Base-by-base conservation (phyloP, 176 grass and related monocot species). In the Stipa capillata region DNA sequence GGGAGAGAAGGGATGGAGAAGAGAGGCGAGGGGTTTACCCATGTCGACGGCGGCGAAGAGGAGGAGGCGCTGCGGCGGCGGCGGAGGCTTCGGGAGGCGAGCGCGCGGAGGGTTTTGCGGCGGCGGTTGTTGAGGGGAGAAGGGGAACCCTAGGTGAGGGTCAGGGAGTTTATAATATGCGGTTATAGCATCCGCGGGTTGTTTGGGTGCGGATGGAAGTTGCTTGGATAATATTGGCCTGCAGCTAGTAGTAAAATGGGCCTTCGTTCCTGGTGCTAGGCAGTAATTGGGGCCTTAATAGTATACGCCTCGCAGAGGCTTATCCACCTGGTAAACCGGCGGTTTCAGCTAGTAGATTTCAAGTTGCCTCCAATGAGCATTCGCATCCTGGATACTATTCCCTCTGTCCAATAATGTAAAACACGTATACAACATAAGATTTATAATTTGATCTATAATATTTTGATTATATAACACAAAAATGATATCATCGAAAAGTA, bases 121-220 rank as follows among this genome's bases (percentile, higher is more conserved):
- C 85, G 85, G 89, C 82, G 76, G 54, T 13, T 5, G 65, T 40
- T 24, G 48, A 48, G n/a, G 24, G 37, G 8, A 47, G 60, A 32
- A 36, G 53, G 65, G 16, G 63, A 74, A 84, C 69, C 87, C 87
- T 93, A 87, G 65, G 0, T 1, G 16, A 48, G 7, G 42, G 25
- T 56, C 0, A 5, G 44, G 11, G 11, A 8, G 41, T 65, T 87
- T 87, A 61, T 82, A n/a, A n/a, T n/a, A n/a, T n/a, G n/a, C n/a
- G n/a, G n/a, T n/a, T n/a, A 86, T 39, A 55, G 43, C 27, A 17
- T n/a, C n/a, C n/a, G n/a, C n/a, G 3, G 47, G 14, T 6, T 64
- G 49, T 65, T 41, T 4, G 53, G 45, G 59, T 41, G 2, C 2
- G 55, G 18, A n/a, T 4, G 31, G 7, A 35, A 48, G 0, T 54